phyloP scores from a whole-genome alignment of 768 basidiomycete species.

The Boletus barrowsii region DNA sequence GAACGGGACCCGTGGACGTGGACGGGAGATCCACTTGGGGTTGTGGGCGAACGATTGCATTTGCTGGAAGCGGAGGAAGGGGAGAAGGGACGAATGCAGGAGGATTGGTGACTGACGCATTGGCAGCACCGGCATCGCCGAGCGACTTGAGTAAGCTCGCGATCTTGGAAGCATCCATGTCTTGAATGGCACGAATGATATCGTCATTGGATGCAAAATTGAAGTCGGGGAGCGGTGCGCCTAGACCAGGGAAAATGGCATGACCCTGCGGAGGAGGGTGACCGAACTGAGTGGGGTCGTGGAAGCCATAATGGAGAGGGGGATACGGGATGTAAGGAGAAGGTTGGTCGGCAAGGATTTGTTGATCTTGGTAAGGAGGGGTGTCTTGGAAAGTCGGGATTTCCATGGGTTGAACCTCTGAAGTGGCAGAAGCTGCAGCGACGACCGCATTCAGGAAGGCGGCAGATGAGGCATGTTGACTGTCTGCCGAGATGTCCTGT shows the following conservation, averaged over 20 bases:
- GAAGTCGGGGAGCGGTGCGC: constrained; percentile 33
- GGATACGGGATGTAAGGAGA: constrained; percentile 29
- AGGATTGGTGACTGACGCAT: constrained; percentile 25
- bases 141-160: constrained; percentile 63
- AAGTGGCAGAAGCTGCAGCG: constrained; percentile 57
- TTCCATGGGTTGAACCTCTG: constrained; percentile 31
- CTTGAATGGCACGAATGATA: constrained; percentile 68
- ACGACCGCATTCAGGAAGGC: constrained; percentile 65
- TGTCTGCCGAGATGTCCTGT: constrained; percentile 25
- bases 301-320: constrained; percentile 29
- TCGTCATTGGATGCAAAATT: constrained; percentile 63
- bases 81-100: constrained; percentile 22
- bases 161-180: constrained; percentile 66
- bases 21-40: constrained; percentile 42
- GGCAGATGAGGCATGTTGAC: constrained; percentile 47
- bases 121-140: constrained; percentile 53
- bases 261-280: constrained; percentile 27
- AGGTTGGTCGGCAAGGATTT: constrained; percentile 26
- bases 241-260: constrained; percentile 23
- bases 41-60: constrained; percentile 31
- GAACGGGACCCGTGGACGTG: constrained; percentile 38
- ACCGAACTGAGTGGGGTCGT: constrained; percentile 27
- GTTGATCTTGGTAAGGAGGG: constrained; percentile 34
- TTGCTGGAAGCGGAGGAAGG: constrained; percentile 23
- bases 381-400: constrained; percentile 29